Conservation (phyloP, 164 flowering plant species). For the Vitis rotundifolia region DNA sequence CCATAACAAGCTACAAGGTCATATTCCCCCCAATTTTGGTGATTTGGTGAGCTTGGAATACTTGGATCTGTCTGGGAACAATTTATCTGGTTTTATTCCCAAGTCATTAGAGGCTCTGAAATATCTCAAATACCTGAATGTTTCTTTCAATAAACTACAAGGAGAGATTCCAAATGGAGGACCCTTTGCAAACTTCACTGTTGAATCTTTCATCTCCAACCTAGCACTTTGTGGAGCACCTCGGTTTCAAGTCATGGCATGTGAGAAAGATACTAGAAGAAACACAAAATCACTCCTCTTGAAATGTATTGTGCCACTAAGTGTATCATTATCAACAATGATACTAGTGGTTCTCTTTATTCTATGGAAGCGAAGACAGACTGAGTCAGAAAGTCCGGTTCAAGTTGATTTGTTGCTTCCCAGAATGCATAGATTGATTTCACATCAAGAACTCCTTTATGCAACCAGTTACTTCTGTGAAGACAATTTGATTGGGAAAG, state of each 20-base stretch:
- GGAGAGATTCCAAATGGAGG: no score
- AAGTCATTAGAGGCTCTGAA: no score
- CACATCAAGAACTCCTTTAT: background rate
- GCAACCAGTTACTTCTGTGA: slow-evolving; percentile 4
- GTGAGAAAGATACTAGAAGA: background rate
- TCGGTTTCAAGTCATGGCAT: background rate
- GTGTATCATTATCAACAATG: no score
- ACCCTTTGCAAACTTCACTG: no score
- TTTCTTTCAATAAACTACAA: no score
- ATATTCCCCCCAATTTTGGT: background rate
- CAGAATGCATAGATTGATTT: background rate
- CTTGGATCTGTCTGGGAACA: slow-evolving; percentile 5
- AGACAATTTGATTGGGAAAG: slow-evolving; percentile 1
- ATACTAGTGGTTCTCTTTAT: no score
- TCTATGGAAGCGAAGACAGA: no score
- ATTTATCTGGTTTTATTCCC: background rate
- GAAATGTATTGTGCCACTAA: no score
- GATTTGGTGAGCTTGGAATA: slow-evolving; percentile 1
- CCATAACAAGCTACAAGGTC: background rate
- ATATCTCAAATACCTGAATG: no score
- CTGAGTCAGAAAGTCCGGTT: background rate
- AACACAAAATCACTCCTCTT: background rate
- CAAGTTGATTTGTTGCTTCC: background rate
- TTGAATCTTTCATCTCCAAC: no score
- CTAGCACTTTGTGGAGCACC: no score